Evolutionary conservation across 495 filamentous ascomycete genomes (phyloP).

Genomic region (Penicillium taxi): DNA sequence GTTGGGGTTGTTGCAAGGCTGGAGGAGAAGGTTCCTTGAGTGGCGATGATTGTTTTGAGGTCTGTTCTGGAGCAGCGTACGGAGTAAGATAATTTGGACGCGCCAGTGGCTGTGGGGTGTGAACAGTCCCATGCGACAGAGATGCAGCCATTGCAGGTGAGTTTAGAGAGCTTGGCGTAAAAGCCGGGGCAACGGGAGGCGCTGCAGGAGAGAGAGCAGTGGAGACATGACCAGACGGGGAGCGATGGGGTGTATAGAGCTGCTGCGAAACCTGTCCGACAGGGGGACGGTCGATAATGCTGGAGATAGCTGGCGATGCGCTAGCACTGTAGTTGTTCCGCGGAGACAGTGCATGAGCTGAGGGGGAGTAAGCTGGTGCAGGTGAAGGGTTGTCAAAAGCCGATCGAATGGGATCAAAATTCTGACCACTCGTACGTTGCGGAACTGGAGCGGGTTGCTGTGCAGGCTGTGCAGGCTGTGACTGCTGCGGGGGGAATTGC

Average conservation of each 20-base stretch:
- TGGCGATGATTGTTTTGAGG: constrained; percentile 14
- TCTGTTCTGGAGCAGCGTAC: constrained; percentile 21
- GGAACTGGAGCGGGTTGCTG: constrained; percentile 20
- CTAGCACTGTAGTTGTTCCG: constrained; percentile 57
- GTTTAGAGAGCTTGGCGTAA: constrained; percentile 21
- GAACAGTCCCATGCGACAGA: constrained; percentile 17
- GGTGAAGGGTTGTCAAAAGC: constrained; percentile 54
- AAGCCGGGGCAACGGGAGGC: constrained; percentile 15
- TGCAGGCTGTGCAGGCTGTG: constrained; percentile 31
- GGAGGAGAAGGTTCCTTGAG: constrained; percentile 19
- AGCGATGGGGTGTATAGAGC: constrained; percentile 26
- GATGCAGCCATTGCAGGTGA: constrained; percentile 21
- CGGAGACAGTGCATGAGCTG: constrained; percentile 27
- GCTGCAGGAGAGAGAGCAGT: constrained; percentile 25
- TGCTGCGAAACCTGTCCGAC: constrained; percentile 28
- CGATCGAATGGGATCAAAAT: constrained; percentile 80
- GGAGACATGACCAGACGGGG: constrained; percentile 26
- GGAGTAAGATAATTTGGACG: constrained; percentile 24
- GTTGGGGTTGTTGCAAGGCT: constrained; percentile 13
- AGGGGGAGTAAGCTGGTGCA: constrained; percentile 40
- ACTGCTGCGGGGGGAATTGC: constrained; percentile 30
- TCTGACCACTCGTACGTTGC: constrained; percentile 57
- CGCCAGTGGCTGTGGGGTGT: constrained; percentile 17
- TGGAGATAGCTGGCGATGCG: constrained; percentile 82
- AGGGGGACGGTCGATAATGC: constrained; percentile 78